Conservation (phyloP, 1,139 yeast genomes). For the Yamadazyma buinensis region DNA sequence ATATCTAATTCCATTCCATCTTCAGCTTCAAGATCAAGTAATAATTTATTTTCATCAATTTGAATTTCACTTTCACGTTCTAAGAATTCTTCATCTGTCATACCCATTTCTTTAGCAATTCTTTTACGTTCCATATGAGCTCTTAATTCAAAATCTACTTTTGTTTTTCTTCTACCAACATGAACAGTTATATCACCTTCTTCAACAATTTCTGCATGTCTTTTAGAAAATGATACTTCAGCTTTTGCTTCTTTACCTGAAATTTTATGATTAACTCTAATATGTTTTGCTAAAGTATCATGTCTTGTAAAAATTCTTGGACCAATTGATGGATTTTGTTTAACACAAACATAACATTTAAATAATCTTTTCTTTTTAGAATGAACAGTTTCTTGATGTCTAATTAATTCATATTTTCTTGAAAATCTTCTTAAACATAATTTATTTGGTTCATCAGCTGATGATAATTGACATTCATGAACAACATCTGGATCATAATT, state of each 20-base stretch:
- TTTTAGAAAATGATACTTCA: constrained; percentile 46
- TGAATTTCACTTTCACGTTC: constrained; percentile 10
- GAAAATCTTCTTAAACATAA: constrained; percentile 83
- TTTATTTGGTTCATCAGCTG: constrained; percentile 47
- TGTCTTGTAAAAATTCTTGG: constrained; percentile 84
- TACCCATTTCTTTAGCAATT: constrained; percentile 15
- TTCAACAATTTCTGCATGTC: constrained; percentile 44
- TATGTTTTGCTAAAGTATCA: constrained; percentile 92
- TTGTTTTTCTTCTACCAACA: constrained; percentile 47
- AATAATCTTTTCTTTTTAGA: constrained; percentile 82
- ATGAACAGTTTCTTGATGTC: constrained; percentile 96
- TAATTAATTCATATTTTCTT: constrained; percentile 86
- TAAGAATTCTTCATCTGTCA: constrained; percentile 8
- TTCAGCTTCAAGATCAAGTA: constrained; percentile 15
- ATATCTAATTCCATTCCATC: constrained; percentile 4
- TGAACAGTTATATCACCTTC: constrained; percentile 46
- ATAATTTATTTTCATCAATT: constrained; percentile 9
- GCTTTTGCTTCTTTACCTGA: constrained; percentile 64
- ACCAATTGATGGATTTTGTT: constrained; percentile 47
- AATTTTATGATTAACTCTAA: constrained; percentile 80
- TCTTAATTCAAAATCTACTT: constrained; percentile 45
- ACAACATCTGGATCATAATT: constrained; percentile 49
- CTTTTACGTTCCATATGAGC: constrained; percentile 45
- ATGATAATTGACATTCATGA: constrained; percentile 47
- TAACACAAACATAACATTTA: constrained; percentile 82